Base-by-base conservation (phyloP, 2,329 filamentous ascomycete genomes). In the Botrytis pseudocinerea region DNA sequence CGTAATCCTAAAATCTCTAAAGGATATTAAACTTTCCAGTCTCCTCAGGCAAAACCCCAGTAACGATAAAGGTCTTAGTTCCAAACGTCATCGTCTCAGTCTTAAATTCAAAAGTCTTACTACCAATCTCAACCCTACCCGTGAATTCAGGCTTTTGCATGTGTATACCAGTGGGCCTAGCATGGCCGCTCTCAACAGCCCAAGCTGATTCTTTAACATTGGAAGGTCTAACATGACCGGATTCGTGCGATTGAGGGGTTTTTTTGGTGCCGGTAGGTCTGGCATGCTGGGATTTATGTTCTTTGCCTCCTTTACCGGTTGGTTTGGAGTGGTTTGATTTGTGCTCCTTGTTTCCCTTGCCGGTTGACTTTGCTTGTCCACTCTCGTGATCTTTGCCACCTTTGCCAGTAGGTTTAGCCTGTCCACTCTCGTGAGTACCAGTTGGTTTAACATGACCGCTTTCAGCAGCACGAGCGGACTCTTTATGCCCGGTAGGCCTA, bases 31-130 rank as follows among this genome's bases (percentile, higher is more conserved):
- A 2, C 7, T 8, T 54, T 42, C 35, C 46, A 22, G 64, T 68
- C 46, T 10, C 46, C 35, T 68, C 64, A 28, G 64, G 46, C 18
- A 40, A 35, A 68, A 54, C 64, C 32, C 64, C 64, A 28, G 25
- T 54, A 28, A 68, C 25, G n/a, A 9, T 14, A 40, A 54, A 68
- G 4, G 35, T 38, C 46, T 40, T 68, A 20, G 28, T 68, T 28
- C 64, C 64, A 68, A 68, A 54, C 1, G 25, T 54, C 46, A 68
- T 51, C 6, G 46, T 68, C 16, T 54, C 46, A 28, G 46, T 68
- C 8, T 68, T 68, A 3, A 68, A 68, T 10, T 42, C 64, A 35
- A 54, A 54, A 40, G 16, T 54, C 64, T 54, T 68, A 12, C 35
- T 68, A n/a, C 42, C 25, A 20, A 40, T 6, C 10, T 54, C 25